A percentile compares a stretch with the other conserved stretches of the same genome.
phyloP scores from a whole-genome alignment of 2,329 filamentous ascomycete species.

The Colletotrichum sp. region DNA sequence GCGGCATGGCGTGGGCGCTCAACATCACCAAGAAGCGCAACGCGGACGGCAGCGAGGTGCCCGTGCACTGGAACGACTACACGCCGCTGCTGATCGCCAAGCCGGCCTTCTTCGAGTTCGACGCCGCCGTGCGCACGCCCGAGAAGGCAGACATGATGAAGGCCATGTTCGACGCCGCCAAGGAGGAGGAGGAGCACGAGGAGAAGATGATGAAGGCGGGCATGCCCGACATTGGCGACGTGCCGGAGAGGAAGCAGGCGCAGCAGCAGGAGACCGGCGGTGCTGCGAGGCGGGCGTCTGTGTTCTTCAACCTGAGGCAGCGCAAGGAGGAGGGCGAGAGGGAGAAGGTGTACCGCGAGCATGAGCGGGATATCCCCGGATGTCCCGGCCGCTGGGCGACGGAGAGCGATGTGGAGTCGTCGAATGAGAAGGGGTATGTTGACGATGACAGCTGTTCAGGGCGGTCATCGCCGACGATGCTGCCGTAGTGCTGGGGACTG shows the following conservation, averaged over 20 bases:
- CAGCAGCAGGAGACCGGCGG: background rate
- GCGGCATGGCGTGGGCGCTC: slow-evolving; percentile 42
- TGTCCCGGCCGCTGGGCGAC: slow-evolving; percentile 20
- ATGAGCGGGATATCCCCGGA: slow-evolving; percentile 17
- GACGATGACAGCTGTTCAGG: slow-evolving; percentile 17
- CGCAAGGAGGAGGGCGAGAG: slow-evolving; percentile 9
- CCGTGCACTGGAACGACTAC: slow-evolving; percentile 49
- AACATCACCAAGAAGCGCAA: slow-evolving; percentile 35
- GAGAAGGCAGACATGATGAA: slow-evolving; percentile 28
- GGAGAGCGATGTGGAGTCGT: slow-evolving; percentile 16
- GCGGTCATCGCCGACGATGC: slow-evolving; percentile 12
- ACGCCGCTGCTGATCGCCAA: slow-evolving; percentile 50
- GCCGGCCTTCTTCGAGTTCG: slow-evolving; percentile 42
- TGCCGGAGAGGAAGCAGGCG: background rate
- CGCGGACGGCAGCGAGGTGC: slow-evolving; percentile 28
- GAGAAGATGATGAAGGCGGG: slow-evolving; percentile 25
- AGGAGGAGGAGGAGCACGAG: slow-evolving; percentile 33
- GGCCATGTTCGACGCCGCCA: slow-evolving; percentile 39
- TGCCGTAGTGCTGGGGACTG: background rate
- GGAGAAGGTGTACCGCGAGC: slow-evolving; percentile 17
- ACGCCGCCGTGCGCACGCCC: slow-evolving; percentile 32
- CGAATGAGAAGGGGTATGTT: slow-evolving; percentile 21
- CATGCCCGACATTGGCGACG: slow-evolving; percentile 11
- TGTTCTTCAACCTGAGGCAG: slow-evolving; percentile 13
- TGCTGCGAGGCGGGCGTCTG: background rate